phyloP scores from a whole-genome alignment of 73 alveolate genomes.

The Uronychia setigera region DNA sequence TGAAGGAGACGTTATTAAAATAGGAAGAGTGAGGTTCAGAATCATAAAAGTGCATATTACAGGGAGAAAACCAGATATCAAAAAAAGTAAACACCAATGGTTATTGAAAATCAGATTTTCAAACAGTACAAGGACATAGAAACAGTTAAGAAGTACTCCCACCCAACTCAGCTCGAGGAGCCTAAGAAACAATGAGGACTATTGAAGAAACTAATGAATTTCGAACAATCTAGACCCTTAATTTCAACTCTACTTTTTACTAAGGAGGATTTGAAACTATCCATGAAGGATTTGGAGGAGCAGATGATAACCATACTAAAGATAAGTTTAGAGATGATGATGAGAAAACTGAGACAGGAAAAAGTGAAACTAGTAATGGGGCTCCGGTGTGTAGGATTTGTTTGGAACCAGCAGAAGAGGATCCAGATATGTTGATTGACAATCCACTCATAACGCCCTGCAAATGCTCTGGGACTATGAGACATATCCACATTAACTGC shows the following conservation, averaged over 20 bases:
- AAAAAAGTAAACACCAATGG: background rate
- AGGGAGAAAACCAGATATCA: background rate
- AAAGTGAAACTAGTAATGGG: background rate
- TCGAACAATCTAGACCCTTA: background rate
- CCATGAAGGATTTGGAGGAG: background rate
- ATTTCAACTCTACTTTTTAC: background rate
- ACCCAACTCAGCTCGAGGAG: background rate
- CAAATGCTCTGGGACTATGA: conserved; percentile 90
- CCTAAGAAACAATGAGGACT: background rate
- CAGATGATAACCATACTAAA: too few species aligned
- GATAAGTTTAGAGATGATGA: background rate
- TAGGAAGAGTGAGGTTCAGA: conserved; percentile 67
- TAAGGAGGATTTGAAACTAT: background rate
- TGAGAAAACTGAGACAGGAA: background rate
- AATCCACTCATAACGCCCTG: conserved; percentile 91
- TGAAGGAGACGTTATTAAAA: conserved; percentile 64
- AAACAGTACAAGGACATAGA: background rate
- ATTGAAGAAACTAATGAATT: background rate
- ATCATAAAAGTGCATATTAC: conserved; percentile 11
- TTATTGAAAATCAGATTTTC: background rate
- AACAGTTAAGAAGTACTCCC: background rate
- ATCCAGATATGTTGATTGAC: background rate
- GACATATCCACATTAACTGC: conserved; percentile 79
- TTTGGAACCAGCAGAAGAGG: background rate
- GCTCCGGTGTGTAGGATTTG: background rate